phyloP scores from a whole-genome alignment of 2,329 filamentous ascomycete species.

The Sporothrix globosa region DNA sequence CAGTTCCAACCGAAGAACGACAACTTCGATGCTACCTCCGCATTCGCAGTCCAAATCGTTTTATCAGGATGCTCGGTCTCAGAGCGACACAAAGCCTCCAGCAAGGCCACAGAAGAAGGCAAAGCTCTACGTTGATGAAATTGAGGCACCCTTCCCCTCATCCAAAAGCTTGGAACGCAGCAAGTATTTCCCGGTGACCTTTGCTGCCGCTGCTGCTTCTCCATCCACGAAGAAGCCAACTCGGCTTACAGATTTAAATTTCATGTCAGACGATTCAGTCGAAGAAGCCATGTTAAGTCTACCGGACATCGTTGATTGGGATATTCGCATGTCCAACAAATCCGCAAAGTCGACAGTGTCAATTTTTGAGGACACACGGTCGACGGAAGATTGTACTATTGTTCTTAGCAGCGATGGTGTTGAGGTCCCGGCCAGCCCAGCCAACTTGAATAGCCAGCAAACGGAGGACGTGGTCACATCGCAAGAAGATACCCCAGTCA shows the following conservation, averaged over 20 bases:
- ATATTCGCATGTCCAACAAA: constrained; percentile 39
- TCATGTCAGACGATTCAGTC: constrained; percentile 61
- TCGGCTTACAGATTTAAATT: constrained; percentile 47
- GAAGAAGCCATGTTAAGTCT: constrained; percentile 57
- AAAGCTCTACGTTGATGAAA: constrained; percentile 55
- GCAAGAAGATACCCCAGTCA: constrained; percentile 23
- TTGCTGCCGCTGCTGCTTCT: background rate
- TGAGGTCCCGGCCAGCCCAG: constrained; percentile 34
- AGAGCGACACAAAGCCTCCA: background rate
- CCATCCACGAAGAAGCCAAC: background rate
- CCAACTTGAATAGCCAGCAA: background rate
- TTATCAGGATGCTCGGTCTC: background rate
- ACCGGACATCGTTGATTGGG: constrained; percentile 58
- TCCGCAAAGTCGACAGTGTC: constrained; percentile 43
- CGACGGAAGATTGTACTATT: constrained; percentile 26
- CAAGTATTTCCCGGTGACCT: constrained; percentile 55
- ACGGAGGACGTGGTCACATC: background rate
- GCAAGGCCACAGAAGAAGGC: constrained; percentile 60
- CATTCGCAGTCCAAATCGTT: constrained; percentile 17
- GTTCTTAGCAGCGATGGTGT: constrained; percentile 32
- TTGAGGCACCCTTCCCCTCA: constrained; percentile 28
- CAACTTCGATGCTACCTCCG: constrained; percentile 25
- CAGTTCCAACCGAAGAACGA: constrained; percentile 26
- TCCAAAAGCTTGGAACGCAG: constrained; percentile 49
- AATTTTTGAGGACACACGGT: constrained; percentile 48